A percentile compares a stretch with the other conserved stretches of the same genome.
These are phyloP conservation scores for Clonostachys rhizophaga DNA, from an alignment of 2,329 filamentous ascomycete genomes.

Conservation along the genomic window DNA sequence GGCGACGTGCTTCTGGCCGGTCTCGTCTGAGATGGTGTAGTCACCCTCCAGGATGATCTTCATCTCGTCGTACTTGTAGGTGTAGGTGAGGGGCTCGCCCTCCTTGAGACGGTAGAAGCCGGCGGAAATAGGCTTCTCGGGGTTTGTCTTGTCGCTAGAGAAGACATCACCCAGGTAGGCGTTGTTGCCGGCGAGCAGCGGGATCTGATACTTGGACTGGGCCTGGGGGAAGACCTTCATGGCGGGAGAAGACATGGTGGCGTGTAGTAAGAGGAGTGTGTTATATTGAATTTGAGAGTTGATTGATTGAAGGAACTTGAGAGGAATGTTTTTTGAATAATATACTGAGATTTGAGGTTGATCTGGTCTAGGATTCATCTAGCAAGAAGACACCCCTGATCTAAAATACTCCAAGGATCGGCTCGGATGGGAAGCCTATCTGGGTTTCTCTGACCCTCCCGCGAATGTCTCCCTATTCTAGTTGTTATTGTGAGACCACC, in stretches of 20 bases:
- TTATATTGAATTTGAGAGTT: too few relatives aligned
- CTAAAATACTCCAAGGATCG: too few relatives aligned
- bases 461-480: too few relatives aligned
- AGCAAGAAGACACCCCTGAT: too few relatives aligned
- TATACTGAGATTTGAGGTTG: not conserved
- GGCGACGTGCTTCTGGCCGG: constrained; percentile 54
- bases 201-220: constrained; percentile 56
- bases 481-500: too few relatives aligned
- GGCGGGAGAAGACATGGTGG: constrained; percentile 20
- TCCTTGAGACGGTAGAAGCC: constrained; percentile 67
- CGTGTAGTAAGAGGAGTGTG: not conserved
- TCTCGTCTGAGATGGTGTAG: constrained; percentile 60
- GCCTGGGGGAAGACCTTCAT: constrained; percentile 53
- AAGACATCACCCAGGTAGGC: constrained; percentile 61
- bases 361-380: too few relatives aligned
- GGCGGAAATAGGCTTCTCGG: constrained; percentile 54
- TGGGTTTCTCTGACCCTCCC: too few relatives aligned
- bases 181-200: constrained; percentile 63
- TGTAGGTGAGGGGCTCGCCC: constrained; percentile 63
- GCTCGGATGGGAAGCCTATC: too few relatives aligned
- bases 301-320: too few relatives aligned
- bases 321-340: too few relatives aligned
- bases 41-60: constrained; percentile 68
- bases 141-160: constrained; percentile 47
- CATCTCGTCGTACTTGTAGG: constrained; percentile 69